Evolutionary conservation across 805 yeast species (phyloP), one percentile per base, ranked within the genome.

Genomic region (Yarrowia sp.): DNA sequence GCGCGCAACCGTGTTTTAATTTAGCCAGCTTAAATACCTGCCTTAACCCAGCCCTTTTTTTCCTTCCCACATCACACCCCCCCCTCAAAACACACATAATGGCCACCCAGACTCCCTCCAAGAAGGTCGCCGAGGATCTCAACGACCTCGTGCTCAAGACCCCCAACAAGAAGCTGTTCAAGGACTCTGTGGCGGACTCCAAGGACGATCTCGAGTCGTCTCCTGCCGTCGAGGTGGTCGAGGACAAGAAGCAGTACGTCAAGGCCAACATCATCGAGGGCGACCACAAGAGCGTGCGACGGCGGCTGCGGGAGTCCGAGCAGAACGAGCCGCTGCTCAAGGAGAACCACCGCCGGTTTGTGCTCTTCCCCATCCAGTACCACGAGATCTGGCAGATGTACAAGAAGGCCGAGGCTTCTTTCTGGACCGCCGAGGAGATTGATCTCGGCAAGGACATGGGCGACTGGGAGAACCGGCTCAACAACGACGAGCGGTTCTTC

Each of bases 361-460:
- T 95, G 66, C 82, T 94, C 70, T 93, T 93, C 87, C 99, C 99
- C 73, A 92, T 94, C 82, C 90, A 91, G 82, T 95, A 92, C 83
- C 94, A 93, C 78, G 98, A 94, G 82, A 91, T 94, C 79, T 94
- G 98, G 98, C 97, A 94, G 81, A 93, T 96, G 85, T 94, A 94
- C 82, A 94, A 94, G 85, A 92, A 94, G 82, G 98, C 98, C 65
- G 99, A 95, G 84, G 99, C 99, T 15, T 94, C 98, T 7, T 94
- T 94, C 86, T 94, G 99, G 99, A 95, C 98, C 49, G 98, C 98
- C 59, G 99, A 94, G 83, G 99, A 95, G 82, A 92, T 94, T 73
- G 99, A 94, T 81, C 86, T 94, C 72, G 88, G 96, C 69, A 95
- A 94, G 84, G 99, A 94, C 80, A 77, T 85, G 70, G 86, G 85